A percentile compares a stretch with the other conserved stretches of the same genome.
Evolutionary conservation across 768 basidiomycete genomes (phyloP).

Genomic region (Russula virescens): DNA sequence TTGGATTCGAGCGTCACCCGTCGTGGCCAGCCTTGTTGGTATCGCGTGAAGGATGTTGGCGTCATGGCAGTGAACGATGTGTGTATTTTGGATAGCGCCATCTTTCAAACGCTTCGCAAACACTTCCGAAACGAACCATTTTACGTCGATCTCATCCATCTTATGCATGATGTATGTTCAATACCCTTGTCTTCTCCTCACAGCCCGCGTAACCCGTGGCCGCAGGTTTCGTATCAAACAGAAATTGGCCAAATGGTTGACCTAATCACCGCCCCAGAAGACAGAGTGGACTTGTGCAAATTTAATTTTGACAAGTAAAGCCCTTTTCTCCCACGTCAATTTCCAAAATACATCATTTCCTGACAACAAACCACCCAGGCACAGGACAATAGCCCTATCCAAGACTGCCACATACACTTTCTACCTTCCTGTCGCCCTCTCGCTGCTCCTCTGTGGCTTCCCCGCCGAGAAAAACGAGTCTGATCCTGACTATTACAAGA

Average conservation of each 20-base stretch:
- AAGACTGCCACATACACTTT: slow-evolving; percentile 98
- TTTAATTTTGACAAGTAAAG: slow-evolving; percentile 86
- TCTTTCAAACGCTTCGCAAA: slow-evolving; percentile 83
- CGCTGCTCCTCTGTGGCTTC: slow-evolving; percentile 72
- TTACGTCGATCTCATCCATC: slow-evolving; percentile 85
- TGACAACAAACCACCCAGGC: slow-evolving; percentile 40
- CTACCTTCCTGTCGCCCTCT: slow-evolving; percentile 96
- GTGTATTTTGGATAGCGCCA: slow-evolving; percentile 92
- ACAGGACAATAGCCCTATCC: slow-evolving; percentile 89
- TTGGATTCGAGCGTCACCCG: slow-evolving; percentile 97
- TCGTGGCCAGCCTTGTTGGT: slow-evolving; percentile 95
- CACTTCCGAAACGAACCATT: slow-evolving; percentile 77
- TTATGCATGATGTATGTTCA: slow-evolving; percentile 73
- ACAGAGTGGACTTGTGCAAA: slow-evolving; percentile 75
- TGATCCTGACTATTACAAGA: slow-evolving; percentile 57
- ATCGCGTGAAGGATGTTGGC: slow-evolving; percentile 60
- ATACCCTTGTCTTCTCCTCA: background rate
- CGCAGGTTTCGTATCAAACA: slow-evolving; percentile 70
- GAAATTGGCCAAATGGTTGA: slow-evolving; percentile 97
- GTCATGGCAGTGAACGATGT: slow-evolving; percentile 93
- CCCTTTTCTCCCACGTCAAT: background rate
- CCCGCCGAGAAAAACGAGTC: slow-evolving; percentile 44
- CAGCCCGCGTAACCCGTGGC: background rate
- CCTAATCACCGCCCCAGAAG: slow-evolving; percentile 91
- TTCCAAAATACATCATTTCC: background rate